A percentile compares a stretch with the other conserved stretches of the same genome.
phyloP scores from a whole-genome alignment of 1,139 yeast genomes.

The Candida gigantensis region DNA sequence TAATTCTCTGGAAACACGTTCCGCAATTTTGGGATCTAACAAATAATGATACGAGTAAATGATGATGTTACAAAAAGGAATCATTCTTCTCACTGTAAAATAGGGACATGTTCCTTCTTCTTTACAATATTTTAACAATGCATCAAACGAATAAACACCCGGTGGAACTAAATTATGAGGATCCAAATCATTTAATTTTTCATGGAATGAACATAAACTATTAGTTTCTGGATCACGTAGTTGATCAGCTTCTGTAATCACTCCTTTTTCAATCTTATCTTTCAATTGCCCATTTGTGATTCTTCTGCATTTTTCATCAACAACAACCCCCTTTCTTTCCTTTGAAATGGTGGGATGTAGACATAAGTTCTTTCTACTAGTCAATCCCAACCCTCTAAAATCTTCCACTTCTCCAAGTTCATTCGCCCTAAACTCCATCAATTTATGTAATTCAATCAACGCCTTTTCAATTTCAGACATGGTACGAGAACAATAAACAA shows the following conservation, averaged over 20 bases:
- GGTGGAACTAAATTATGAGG: constrained; percentile 87
- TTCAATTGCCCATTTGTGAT: constrained; percentile 90
- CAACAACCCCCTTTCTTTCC: constrained; percentile 90
- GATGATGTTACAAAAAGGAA: constrained; percentile 89
- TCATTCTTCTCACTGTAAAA: constrained; percentile 97
- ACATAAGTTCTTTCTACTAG: constrained; percentile 92
- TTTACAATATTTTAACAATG: constrained; percentile 74
- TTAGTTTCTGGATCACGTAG: constrained; percentile 34
- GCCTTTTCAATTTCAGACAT: constrained; percentile 99
- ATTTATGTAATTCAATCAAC: constrained; percentile 81
- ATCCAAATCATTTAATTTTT: constrained; percentile 78
- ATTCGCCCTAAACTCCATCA: constrained; percentile 82
- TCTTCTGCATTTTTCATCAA: constrained; percentile 94
- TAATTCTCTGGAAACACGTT: constrained; percentile 86
- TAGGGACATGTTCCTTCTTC: constrained; percentile 87
- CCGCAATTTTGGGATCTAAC: constrained; percentile 95
- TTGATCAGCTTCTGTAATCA: constrained; percentile 58
- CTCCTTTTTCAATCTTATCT: constrained; percentile 56
- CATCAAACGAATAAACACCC: constrained; percentile 94
- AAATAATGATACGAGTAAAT: constrained; percentile 96
- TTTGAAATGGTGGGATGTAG: constrained; percentile 84
- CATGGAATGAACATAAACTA: constrained; percentile 76
- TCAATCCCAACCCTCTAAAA: constrained; percentile 89
- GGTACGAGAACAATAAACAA: constrained; percentile 97
- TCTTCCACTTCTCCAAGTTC: constrained; percentile 85